phyloP scores from a whole-genome alignment of 352 stramenopile species.

The Globisporangium radiosum region DNA sequence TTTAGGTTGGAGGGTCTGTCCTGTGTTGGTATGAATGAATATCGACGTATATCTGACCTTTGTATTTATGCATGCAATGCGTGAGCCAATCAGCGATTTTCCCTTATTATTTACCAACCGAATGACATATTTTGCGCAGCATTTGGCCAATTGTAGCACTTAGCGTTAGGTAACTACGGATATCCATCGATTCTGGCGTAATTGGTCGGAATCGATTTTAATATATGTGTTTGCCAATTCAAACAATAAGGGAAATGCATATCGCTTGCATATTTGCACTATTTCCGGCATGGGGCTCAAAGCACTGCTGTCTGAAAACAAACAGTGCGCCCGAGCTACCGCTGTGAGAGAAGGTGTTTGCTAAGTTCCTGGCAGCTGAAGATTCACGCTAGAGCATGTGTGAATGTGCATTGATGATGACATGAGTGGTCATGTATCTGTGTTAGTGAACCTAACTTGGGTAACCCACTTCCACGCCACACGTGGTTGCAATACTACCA shows the following conservation, averaged over 20 bases:
- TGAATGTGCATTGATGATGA: too few species aligned
- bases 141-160: neutral
- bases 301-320: neutral
- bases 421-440: too few species aligned
- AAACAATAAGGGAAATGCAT: neutral
- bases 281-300: neutral
- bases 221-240: neutral
- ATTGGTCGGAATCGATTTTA: neutral
- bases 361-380: neutral
- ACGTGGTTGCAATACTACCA: too few species aligned
- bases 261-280: neutral
- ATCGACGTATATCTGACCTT: neutral
- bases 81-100: neutral
- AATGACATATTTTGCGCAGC: neutral
- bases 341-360: neutral
- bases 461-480: too few species aligned
- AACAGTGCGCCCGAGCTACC: neutral
- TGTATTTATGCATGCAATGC: neutral
- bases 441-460: too few species aligned
- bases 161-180: neutral
- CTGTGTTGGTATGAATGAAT: neutral
- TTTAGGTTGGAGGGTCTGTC: too few species aligned
- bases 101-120: neutral
- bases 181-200: neutral
- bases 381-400: neutral